A percentile compares a stretch with the other conserved stretches of the same genome.
These are phyloP conservation scores for Phytophthora aleatoria DNA, from an alignment of 352 stramenopile genomes.

Conservation along the genomic window DNA sequence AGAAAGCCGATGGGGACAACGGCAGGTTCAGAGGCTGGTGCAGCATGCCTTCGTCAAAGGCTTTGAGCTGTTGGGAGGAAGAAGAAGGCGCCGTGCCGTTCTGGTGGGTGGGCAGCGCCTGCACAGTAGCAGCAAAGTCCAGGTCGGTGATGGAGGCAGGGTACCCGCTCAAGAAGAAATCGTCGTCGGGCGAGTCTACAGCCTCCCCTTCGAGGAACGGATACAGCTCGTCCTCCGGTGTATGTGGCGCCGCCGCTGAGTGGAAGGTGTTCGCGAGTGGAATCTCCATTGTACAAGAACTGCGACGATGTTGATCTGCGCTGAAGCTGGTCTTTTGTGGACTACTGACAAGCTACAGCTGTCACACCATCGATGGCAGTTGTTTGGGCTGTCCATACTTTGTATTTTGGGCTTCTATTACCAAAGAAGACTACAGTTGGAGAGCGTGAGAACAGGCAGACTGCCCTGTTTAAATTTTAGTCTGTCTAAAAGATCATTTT, in stretches of 20 bases:
- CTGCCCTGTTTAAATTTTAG: neutral
- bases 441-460: neutral
- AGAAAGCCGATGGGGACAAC: constrained; percentile 27
- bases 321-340: constrained; percentile 21
- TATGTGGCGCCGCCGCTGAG: constrained; percentile 13
- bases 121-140: constrained; percentile 65
- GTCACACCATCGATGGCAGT: too few relatives aligned
- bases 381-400: neutral
- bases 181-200: constrained; percentile 45
- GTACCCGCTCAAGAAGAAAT: constrained; percentile 67
- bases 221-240: constrained; percentile 63
- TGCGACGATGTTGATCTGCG: constrained; percentile 14
- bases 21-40: constrained; percentile 35
- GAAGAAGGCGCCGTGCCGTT: constrained; percentile 6
- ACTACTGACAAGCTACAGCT: constrained; percentile 2
- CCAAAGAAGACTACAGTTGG: constrained; percentile 2
- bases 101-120: constrained; percentile 46
- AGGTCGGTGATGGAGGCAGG: constrained; percentile 61
- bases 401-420: constrained; percentile 1
- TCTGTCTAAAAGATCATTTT: neutral
- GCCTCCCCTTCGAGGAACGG: constrained; percentile 49
- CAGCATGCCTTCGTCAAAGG: constrained; percentile 20
- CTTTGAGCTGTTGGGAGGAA: constrained; percentile 26
- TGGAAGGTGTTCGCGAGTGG: constrained; percentile 61
- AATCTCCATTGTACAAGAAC: constrained; percentile 29